Percentiles rank a stretch among this genome's conserved stretches.
Evolutionary conservation across 306 rosid genomes (phyloP).

Genomic region (Phaseolus lunatus): DNA sequence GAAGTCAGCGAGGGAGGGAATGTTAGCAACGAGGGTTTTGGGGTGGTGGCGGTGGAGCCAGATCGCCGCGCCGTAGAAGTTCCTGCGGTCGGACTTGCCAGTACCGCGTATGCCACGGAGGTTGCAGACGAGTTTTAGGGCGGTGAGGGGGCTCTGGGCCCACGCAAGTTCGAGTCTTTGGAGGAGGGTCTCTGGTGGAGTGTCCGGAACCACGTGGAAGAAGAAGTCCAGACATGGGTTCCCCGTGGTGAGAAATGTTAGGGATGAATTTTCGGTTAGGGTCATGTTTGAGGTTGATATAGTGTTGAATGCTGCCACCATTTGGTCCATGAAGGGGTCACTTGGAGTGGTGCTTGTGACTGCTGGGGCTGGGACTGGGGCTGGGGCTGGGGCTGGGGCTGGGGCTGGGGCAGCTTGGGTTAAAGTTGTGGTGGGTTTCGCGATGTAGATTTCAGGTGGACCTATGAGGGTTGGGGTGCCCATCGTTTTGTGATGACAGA

Average conservation of each 20-base stretch:
- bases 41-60: constrained; percentile 73
- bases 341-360: constrained; percentile 2
- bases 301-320: constrained; percentile 55
- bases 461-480: constrained; percentile 58
- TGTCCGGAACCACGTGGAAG: constrained; percentile 67
- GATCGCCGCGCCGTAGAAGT: constrained; percentile 60
- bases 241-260: constrained; percentile 60
- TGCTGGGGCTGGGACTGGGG: not conserved
- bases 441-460: constrained; percentile 61
- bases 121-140: constrained; percentile 73
- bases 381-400: not conserved
- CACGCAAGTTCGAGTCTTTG: constrained; percentile 52
- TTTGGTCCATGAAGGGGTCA: constrained; percentile 51
- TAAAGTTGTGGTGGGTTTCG: not conserved
- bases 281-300: constrained; percentile 14
- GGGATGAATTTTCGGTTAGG: constrained; percentile 54
- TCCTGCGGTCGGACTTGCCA: constrained; percentile 62
- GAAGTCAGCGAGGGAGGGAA: constrained; percentile 62
- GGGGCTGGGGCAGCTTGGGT: not conserved
- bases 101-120: constrained; percentile 76
- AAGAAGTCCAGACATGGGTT: constrained; percentile 72
- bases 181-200: constrained; percentile 43
- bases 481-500: constrained; percentile 39
- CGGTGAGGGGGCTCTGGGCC: constrained; percentile 55
- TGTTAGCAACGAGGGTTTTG: constrained; percentile 63